phyloP scores from a whole-genome alignment of 2,329 filamentous ascomycete genomes.

The Nigrospora oryzae region DNA sequence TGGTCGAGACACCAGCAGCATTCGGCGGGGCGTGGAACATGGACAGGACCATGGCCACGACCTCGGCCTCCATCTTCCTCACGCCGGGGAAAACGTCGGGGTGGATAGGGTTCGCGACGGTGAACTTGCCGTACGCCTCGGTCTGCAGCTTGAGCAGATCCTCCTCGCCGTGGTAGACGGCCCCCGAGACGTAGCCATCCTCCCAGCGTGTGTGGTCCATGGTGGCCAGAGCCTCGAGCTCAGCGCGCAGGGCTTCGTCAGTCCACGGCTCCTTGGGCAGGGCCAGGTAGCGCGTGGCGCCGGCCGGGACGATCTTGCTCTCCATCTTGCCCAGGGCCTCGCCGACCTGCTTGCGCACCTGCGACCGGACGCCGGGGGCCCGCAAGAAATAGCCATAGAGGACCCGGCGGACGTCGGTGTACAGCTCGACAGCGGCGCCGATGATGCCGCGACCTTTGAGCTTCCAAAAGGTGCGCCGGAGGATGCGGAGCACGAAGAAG shows the following conservation, averaged over 20 bases:
- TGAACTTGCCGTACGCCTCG: slow-evolving; percentile 89
- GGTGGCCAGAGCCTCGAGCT: slow-evolving; percentile 68
- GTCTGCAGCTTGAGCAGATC: slow-evolving; percentile 77
- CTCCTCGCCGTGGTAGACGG: slow-evolving; percentile 90
- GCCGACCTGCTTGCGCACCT: slow-evolving; percentile 77
- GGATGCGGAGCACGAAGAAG: slow-evolving; percentile 78
- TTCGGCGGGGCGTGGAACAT: slow-evolving; percentile 86
- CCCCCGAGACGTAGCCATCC: slow-evolving; percentile 87
- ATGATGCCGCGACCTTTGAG: slow-evolving; percentile 82
- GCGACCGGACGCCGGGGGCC: slow-evolving; percentile 74
- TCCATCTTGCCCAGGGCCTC: slow-evolving; percentile 76
- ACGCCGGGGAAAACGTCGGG: slow-evolving; percentile 97
- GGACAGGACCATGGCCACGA: slow-evolving; percentile 88
- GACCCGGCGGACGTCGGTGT: slow-evolving; percentile 60
- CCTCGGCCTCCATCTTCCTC: slow-evolving; percentile 97
- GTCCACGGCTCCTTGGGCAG: slow-evolving; percentile 81
- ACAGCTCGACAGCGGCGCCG: slow-evolving; percentile 69
- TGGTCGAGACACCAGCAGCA: slow-evolving; percentile 81
- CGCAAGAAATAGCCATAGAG: slow-evolving; percentile 81
- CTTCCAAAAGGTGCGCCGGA: slow-evolving; percentile 72
- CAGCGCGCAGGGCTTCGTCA: slow-evolving; percentile 67
- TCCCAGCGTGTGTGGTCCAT: slow-evolving; percentile 98
- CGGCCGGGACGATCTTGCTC: slow-evolving; percentile 70
- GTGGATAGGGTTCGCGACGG: slow-evolving; percentile 92
- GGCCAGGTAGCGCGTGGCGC: slow-evolving; percentile 62